Conservation (phyloP, 768 basidiomycete species). For the Lactarius hatsudake region DNA sequence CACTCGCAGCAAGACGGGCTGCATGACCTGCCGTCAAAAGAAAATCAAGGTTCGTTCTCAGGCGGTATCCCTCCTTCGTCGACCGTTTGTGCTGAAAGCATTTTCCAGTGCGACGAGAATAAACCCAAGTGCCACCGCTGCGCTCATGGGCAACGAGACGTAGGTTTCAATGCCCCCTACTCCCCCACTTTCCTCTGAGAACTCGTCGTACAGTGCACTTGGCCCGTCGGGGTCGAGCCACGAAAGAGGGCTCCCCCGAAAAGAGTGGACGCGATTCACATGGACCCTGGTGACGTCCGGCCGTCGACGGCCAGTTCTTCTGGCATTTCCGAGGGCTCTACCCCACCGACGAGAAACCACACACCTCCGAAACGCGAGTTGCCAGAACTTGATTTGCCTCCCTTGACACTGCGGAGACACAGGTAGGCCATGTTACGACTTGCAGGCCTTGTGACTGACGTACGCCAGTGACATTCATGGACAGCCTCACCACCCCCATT, state of each 20-base stretch:
- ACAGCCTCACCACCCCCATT: conserved; percentile 28
- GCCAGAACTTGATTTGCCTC: conserved; percentile 38
- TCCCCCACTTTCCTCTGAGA: neutral
- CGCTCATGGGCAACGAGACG: conserved; percentile 80
- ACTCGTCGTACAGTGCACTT: conserved; percentile 57
- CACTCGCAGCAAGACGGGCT: conserved; percentile 91
- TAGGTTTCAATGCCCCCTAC: conserved; percentile 36
- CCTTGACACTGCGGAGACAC: conserved; percentile 41
- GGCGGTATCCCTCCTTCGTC: neutral
- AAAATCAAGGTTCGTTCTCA: conserved; percentile 79
- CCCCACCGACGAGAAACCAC: conserved; percentile 65
- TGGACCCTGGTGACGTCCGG: conserved; percentile 50
- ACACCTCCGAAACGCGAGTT: conserved; percentile 58
- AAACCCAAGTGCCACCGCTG: conserved; percentile 88
- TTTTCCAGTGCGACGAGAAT: conserved; percentile 78
- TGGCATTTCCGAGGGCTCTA: conserved; percentile 66
- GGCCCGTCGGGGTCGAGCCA: conserved; percentile 76
- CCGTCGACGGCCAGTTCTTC: conserved; percentile 79
- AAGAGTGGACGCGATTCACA: conserved; percentile 37
- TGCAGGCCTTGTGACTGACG: conserved; percentile 14
- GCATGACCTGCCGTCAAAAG: conserved; percentile 89
- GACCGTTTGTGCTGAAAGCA: conserved; percentile 2
- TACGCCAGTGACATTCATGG: conserved; percentile 30
- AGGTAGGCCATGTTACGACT: conserved; percentile 33
- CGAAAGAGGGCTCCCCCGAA: conserved; percentile 61